Conservation (phyloP, 257 asterid species). For the Prunella vulgaris region DNA sequence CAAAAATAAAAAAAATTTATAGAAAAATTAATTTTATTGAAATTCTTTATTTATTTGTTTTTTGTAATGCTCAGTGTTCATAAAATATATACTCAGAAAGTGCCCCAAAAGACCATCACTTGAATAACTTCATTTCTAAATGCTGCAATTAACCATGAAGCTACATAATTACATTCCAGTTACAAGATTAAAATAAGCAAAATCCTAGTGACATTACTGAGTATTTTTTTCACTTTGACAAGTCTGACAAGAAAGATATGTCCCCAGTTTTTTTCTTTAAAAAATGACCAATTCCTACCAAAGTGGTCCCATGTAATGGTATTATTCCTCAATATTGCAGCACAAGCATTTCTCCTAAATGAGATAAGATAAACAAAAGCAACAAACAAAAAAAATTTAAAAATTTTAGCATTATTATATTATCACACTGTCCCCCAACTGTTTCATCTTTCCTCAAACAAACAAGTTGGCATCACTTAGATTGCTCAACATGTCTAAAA, state of each 20-base stretch:
- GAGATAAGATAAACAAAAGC: conserved; percentile 30
- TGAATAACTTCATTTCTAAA: background rate
- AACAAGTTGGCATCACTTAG: conserved; percentile 54
- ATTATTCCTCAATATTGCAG: conserved; percentile 27
- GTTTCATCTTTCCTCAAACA: conserved; percentile 61
- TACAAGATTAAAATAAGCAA: background rate
- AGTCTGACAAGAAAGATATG: conserved; percentile 49
- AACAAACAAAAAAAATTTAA: conserved; percentile 20
- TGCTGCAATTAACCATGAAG: background rate
- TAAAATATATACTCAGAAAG: background rate
- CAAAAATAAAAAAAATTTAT: too few species aligned
- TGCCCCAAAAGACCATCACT: background rate
- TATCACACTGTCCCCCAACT: conserved; percentile 63
- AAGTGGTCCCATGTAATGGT: conserved; percentile 28
- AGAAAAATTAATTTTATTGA: too few species aligned
- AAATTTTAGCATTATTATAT: conserved; percentile 35
- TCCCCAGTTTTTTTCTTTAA: conserved; percentile 33
- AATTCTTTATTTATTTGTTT: too few species aligned
- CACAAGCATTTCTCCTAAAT: conserved; percentile 14
- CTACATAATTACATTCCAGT: conserved; percentile 11
- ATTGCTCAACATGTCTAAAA: conserved; percentile 55
- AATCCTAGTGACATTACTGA: conserved; percentile 31
- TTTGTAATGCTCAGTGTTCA: too few species aligned
- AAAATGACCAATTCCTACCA: conserved; percentile 22
- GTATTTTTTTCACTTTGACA: conserved; percentile 29